phyloP scores from a whole-genome alignment of 208 protist genomes.

The Acanthamoeba lenticulata region DNA sequence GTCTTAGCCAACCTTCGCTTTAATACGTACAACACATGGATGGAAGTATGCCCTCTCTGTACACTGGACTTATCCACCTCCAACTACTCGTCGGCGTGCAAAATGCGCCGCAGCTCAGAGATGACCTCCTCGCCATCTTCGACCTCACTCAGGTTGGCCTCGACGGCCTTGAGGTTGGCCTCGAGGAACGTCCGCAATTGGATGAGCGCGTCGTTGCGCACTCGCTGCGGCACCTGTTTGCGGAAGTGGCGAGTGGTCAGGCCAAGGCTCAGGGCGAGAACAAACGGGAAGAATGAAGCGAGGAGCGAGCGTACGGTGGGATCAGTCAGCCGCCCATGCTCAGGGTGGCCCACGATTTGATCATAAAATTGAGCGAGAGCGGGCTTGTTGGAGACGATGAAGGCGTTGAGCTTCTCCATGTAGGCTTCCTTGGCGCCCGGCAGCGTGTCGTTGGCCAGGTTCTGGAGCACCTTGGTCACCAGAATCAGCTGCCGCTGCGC shows the following conservation, averaged over 20 bases:
- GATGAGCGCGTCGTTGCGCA: neutral
- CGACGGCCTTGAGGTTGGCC: neutral
- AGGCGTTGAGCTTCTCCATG: neutral
- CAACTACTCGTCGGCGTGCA: no score
- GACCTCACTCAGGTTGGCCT: neutral
- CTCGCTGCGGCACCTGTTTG: neutral
- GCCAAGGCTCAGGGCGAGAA: neutral
- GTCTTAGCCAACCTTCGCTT: no score
- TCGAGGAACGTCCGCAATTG: neutral
- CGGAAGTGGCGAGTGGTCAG: neutral
- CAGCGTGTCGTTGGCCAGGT: slow-evolving; percentile 48
- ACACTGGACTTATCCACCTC: no score
- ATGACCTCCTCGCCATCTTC: neutral
- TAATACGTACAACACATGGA: no score
- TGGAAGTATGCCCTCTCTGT: no score
- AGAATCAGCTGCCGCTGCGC: slow-evolving; percentile 44
- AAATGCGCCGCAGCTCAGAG: neutral
- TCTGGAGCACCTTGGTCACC: slow-evolving; percentile 47
- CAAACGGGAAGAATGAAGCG: neutral
- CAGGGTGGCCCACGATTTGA: neutral
- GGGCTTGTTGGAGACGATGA: slow-evolving; percentile 20
- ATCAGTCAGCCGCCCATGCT: neutral
- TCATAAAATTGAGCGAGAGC: neutral
- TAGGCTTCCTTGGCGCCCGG: slow-evolving; percentile 30
- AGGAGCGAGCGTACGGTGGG: neutral